phyloP scores from a whole-genome alignment of 345 rosid genomes.

The Salix exigua region DNA sequence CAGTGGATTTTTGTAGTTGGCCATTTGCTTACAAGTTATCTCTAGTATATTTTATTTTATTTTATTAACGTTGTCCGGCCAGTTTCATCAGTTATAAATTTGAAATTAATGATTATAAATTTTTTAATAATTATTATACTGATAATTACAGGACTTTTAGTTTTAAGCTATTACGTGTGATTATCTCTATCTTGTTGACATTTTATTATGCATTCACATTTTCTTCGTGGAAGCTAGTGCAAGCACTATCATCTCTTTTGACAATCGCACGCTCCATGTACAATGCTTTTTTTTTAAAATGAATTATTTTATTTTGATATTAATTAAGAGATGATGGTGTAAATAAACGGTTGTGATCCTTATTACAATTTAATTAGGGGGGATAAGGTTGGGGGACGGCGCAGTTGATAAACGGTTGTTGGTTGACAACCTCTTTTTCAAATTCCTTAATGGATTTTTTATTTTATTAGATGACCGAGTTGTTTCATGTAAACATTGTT shows the following conservation, averaged over 20 bases:
- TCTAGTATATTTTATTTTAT: no score
- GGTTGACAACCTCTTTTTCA: conserved; percentile 7
- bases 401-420: conserved; percentile 16
- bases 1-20: neutral
- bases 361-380: neutral
- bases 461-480: no score
- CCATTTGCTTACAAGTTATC: neutral
- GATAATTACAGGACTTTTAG: no score
- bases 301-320: neutral
- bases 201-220: conserved; percentile 27
- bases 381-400: conserved; percentile 8
- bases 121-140: no score
- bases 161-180: no score
- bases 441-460: no score
- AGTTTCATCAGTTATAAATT: no score
- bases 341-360: neutral
- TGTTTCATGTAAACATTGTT: no score
- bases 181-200: conserved; percentile 23
- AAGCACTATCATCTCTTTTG: no score
- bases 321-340: neutral
- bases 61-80: no score
- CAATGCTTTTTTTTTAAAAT: neutral
- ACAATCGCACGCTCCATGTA: neutral
- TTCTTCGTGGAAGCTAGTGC: neutral
- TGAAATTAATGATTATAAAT: no score